Evolutionary conservation across 192 early-diverging fungal species (phyloP), one percentile per base, ranked within the genome.

Genomic region (Paraglomus brasilianum): DNA sequence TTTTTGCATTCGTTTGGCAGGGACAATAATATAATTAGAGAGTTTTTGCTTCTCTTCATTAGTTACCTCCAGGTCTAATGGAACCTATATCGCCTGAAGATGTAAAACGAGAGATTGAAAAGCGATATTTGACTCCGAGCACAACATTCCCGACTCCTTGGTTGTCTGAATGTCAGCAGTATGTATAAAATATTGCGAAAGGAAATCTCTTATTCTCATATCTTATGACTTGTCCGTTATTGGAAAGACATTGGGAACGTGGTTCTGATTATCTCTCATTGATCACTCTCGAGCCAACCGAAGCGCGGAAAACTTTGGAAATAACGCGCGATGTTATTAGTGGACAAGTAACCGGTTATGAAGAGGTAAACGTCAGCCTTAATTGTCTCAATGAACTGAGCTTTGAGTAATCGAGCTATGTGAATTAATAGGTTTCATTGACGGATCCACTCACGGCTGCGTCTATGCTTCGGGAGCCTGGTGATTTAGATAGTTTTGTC

Each of bases 401-500:
- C 19, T 5, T 38, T 17, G 21, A 14, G 21, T 38, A 49, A 45
- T 11, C 1, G n/a, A 44, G 15, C 17, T 7, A 11, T 38, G n/a
- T 63, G 7, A 8, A 47, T 66, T 61, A 48, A 56, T 36, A 69
- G 66, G 67, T 64, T 5, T 36, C 65, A 13, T 22, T 59, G 5
- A 50, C 58, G 0, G 64, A 74, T 30, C 22, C 70, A 5, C 69
- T 66, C 14, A 52, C 83, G 62, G 80, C 79, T 2, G 77, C 79
- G 14, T 89, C 87, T n/a, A 81, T 95, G 14, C 72, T 79, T 1
- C 80, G 93, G 17, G 81, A 82, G 13, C 81, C 87, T 58, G 79
- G 81, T 1, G 75, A 72, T 4, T 50, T 77, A 19, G 65, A 80
- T n/a, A 81, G 88, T 68, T 93, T 91, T 69, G 91, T 92, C 1